phyloP scores from a whole-genome alignment of 768 basidiomycete species.

The Pholiota molesta region DNA sequence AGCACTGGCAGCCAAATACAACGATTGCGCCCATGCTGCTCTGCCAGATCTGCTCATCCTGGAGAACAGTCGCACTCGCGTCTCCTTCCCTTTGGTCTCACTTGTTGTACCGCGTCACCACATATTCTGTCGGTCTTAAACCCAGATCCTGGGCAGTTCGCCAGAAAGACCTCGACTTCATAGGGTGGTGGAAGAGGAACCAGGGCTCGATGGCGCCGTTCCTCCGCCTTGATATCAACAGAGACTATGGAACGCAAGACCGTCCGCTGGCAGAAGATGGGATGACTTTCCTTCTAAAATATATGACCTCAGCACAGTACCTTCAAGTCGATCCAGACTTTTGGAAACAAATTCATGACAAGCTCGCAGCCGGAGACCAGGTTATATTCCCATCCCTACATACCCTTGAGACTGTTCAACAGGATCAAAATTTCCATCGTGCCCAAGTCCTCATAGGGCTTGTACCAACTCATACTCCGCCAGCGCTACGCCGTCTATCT shows the following conservation, averaged over 20 bases:
- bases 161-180: background rate
- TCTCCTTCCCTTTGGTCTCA: too few species aligned
- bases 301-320: background rate
- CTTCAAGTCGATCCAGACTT: background rate
- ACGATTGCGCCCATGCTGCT: too few species aligned
- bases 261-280: too few species aligned
- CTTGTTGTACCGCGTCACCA: too few species aligned
- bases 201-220: background rate
- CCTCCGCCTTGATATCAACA: background rate
- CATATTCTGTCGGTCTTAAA: too few species aligned
- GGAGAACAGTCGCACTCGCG: too few species aligned
- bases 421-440: too few species aligned
- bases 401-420: background rate
- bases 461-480: background rate
- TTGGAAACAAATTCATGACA: background rate
- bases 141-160: too few species aligned
- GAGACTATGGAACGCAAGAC: too few species aligned
- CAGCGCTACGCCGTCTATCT: background rate
- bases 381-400: background rate
- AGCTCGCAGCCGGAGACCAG: background rate
- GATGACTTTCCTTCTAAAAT: background rate
- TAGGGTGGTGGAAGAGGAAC: background rate
- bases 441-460: too few species aligned
- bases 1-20: too few species aligned
- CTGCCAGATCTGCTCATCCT: too few species aligned